phyloP scores from a whole-genome alignment of 1,139 yeast species.

The Magnusiomyces tetraspermus region DNA sequence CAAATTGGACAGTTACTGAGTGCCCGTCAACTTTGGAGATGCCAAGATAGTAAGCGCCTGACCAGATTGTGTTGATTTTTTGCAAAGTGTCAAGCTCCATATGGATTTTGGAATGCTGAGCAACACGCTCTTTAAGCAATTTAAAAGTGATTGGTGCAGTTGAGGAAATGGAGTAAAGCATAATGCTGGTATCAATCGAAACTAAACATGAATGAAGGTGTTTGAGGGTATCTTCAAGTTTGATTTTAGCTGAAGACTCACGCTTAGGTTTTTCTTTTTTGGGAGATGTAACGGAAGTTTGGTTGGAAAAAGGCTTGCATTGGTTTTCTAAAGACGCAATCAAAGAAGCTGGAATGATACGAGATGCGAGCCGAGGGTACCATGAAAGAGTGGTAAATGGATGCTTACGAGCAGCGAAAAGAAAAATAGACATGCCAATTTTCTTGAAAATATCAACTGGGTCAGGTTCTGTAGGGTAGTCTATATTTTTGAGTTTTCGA shows the following conservation, averaged over 20 bases:
- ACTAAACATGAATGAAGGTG: conserved; percentile 7
- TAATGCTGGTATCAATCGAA: conserved; percentile 13
- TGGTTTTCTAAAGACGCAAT: not conserved
- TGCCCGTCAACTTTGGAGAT: not conserved
- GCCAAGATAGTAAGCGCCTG: conserved; percentile 20
- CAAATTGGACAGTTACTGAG: not conserved
- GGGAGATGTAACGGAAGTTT: not conserved
- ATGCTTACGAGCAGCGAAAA: conserved; percentile 1
- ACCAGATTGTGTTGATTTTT: conserved; percentile 24
- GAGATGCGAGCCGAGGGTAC: conserved; percentile 5
- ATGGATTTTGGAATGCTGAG: conserved; percentile 19
- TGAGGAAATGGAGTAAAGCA: conserved; percentile 13
- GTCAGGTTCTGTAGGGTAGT: not conserved
- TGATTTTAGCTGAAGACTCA: not conserved
- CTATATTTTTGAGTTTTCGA: not conserved
- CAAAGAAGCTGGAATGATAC: not conserved
- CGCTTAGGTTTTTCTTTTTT: not conserved
- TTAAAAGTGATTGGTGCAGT: conserved; percentile 17
- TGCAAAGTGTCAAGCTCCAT: conserved; percentile 20
- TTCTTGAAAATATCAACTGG: conserved; percentile 8
- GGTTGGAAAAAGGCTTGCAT: not conserved
- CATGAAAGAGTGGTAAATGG: conserved; percentile 6
- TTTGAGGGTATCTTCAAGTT: conserved; percentile 10
- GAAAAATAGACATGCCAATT: conserved; percentile 11
- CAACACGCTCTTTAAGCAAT: conserved; percentile 18